Evolutionary conservation across 768 basidiomycete species (phyloP).

Genomic region (Suillus tomentosus): DNA sequence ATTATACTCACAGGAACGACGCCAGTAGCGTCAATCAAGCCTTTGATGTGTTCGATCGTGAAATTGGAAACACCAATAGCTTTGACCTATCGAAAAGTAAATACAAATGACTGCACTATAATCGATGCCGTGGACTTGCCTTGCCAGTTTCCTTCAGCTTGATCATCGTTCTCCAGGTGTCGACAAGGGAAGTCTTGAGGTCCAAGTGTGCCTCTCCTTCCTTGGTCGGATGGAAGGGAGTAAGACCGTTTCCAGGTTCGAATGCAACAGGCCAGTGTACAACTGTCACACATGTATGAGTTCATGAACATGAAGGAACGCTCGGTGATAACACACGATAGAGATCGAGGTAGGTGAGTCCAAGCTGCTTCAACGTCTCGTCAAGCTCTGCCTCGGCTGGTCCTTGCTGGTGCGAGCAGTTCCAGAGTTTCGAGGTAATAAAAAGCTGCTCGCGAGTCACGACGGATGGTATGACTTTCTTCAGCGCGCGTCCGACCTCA

Average conservation of each 20-base stretch:
- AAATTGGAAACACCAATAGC: conserved; percentile 87
- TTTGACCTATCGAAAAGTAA: conserved; percentile 46
- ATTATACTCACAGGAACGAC: conserved; percentile 61
- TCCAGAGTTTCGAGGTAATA: conserved; percentile 86
- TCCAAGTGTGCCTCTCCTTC: conserved; percentile 57
- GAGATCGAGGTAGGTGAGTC: conserved; percentile 76
- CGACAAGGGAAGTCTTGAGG: conserved; percentile 57
- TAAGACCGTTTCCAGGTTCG: conserved; percentile 52
- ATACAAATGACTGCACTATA: background rate
- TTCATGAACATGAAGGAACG: background rate
- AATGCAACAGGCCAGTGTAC: conserved; percentile 84
- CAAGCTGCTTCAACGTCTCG: conserved; percentile 72
- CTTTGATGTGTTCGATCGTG: conserved; percentile 62
- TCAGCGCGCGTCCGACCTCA: conserved; percentile 72
- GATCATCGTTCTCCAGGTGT: conserved; percentile 85
- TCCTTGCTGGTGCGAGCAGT: conserved; percentile 65
- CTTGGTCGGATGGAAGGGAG: conserved; percentile 51
- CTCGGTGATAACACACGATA: conserved; percentile 56
- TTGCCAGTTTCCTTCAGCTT: conserved; percentile 67
- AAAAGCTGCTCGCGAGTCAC: conserved; percentile 82
- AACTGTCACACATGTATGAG: conserved; percentile 40
- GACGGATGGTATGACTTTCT: conserved; percentile 75
- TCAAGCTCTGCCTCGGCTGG: conserved; percentile 75
- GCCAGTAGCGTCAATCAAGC: conserved; percentile 66
- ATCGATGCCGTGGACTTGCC: conserved; percentile 34